Evolutionary conservation across 2,329 filamentous ascomycete genomes (phyloP).

Genomic region (Lasiodiplodia theobromae): DNA sequence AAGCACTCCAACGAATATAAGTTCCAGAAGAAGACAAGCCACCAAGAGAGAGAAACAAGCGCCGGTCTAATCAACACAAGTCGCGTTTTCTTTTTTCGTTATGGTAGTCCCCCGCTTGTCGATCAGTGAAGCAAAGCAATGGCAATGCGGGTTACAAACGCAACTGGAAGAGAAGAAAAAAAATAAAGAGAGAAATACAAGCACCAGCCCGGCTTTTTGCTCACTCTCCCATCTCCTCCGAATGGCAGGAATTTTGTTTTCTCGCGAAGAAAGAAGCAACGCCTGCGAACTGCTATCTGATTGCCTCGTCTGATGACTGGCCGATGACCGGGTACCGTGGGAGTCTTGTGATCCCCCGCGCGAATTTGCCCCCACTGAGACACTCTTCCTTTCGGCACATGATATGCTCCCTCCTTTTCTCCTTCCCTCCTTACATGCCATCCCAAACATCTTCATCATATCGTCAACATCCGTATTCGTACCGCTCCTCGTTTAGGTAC

Average conservation of each 20-base stretch:
- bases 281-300: not conserved
- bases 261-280: not conserved
- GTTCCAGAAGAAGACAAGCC: not conserved
- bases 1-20: not conserved
- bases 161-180: not conserved
- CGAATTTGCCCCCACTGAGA: not conserved
- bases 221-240: not conserved
- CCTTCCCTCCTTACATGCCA: not conserved
- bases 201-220: not conserved
- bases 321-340: not conserved
- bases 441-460: constrained; percentile 2
- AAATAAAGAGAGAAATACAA: not conserved
- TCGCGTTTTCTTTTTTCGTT: constrained; percentile 2
- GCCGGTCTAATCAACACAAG: not conserved
- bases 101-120: not conserved
- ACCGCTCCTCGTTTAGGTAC: constrained; percentile 6
- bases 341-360: not conserved
- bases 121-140: not conserved
- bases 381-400: constrained; percentile 3
- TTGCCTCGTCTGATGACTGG: not conserved
- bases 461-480: constrained; percentile 6
- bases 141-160: not conserved
- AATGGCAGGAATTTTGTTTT: not conserved
- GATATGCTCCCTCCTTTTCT: not conserved
- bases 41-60: not conserved